Base-by-base conservation (phyloP, 2,329 filamentous ascomycete species). In the Cordyceps farinosa region DNA sequence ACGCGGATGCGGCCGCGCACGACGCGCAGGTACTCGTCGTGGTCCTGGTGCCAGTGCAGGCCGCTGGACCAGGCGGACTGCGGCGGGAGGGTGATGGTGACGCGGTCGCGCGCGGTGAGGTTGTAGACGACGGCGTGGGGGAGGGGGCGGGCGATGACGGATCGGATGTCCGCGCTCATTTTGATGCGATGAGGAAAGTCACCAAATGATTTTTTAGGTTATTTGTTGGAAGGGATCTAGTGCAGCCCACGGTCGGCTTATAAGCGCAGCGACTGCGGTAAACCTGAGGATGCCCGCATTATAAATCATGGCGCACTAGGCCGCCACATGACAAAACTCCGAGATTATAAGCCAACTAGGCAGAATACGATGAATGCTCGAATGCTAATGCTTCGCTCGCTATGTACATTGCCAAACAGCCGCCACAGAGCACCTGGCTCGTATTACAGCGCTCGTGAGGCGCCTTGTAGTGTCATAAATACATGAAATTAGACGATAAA, bases 1-100 rank as follows among this genome's bases (percentile, higher is more conserved):
- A 73, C 69, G 22, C 61, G 64, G 2, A 79, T 74, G 7, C 70
- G 70, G 13, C 79, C 80, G 45, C 70, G 71, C 34, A 80, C 22
- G 8, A 82, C 73, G 22, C 70, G 75, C 9, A 84, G 71, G 66
- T 77, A 79, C 66, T 83, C 81, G 3, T 74, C 77, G 66, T 82
- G 80, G 2, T 66, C 67, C 61, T 77, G 75, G 65, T 84, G 81
- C 76, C 79, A 83, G 67, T 84, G 81, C 10, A 80, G 71, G 1
- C 78, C 79, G 47, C 78, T 80, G 9, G 78, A 76, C 81, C 81
- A 84, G 3, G 70, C 71, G 1, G 80, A 83, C 9, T 69, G 65
- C 0, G 65, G 59, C 0, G 80, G 80, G 0, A 83, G 73, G 1
- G 75, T 76, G 58, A 82, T 80, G 6, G 74, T 78, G 11, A 79